Base-by-base conservation (phyloP, 2,329 filamentous ascomycete species). In the Fusarium sp. region DNA sequence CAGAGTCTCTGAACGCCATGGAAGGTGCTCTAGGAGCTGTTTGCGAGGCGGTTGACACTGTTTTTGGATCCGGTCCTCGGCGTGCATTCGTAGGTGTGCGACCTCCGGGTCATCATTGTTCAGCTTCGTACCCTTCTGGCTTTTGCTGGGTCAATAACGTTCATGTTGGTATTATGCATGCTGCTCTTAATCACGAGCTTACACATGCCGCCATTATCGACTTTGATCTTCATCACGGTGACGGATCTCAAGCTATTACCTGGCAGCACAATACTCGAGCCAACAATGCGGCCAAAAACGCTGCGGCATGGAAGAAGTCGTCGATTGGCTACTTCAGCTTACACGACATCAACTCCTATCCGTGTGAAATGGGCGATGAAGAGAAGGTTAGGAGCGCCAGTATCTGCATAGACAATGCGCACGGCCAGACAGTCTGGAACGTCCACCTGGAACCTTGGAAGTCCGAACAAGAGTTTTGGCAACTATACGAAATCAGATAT, bases 91-190 rank as follows among this genome's bases (percentile, higher is more conserved):
- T 98, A 49, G 94, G 92, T 27, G 92, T 98, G 49, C 89, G 96
- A 32, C 96, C 96, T 6, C 96, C 96, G 0, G 96, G 96, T 1
- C 96, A 99, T 76, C 96, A 99, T 76, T 99, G 96, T 79, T 97
- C 95, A 4, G 88, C 93, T 6, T 88, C 91, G 49, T 90, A 91
- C 72, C 96, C 96, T 1, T 97, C 95, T 3, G 96, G 96, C 0
- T 99, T 99, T 76, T 99, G 96, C 81, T 99, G 96, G 95, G 82
- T 99, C 50, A 99, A 99, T 78, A 99, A 99, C 76, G 94, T 99
- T 1, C 95, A 98, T 75, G 93, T 99, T 22, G 96, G 95, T 1
- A 97, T 99, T 68, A 92, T 96, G 78, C 92, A 99, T 77, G 95
- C 90, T 13, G 90, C 93, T 20, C 88, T 95, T 65, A 87, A 86